Percentiles rank a stretch among this genome's conserved stretches.
Conservation (phyloP, 495 filamentous ascomycete species). For the Trichoderma virens region DNA sequence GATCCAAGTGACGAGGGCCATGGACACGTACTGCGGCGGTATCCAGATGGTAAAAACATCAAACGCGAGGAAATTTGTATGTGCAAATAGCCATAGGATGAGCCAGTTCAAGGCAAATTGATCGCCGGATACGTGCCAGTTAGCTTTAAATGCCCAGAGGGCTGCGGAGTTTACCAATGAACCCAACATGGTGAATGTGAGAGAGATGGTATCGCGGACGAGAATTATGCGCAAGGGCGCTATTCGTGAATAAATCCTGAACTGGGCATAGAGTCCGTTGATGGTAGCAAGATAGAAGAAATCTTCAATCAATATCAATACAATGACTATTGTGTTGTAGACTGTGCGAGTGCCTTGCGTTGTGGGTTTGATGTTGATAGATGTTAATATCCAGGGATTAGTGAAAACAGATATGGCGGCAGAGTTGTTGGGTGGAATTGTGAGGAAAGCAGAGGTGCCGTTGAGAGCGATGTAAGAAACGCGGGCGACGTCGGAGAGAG, state of each 20-base stretch:
- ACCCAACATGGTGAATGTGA: slow-evolving; percentile 16
- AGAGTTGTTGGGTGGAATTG: slow-evolving; percentile 15
- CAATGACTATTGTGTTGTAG: slow-evolving; percentile 46
- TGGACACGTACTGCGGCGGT: slow-evolving; percentile 33
- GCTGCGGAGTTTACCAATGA: slow-evolving; percentile 37
- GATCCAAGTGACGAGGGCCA: slow-evolving; percentile 42
- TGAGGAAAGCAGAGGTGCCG: slow-evolving; percentile 23
- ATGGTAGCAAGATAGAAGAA: slow-evolving; percentile 45
- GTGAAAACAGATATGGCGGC: slow-evolving; percentile 29
- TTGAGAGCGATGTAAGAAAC: slow-evolving; percentile 27
- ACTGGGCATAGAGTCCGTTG: slow-evolving; percentile 33
- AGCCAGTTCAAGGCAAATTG: slow-evolving; percentile 44
- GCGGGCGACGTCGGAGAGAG: slow-evolving; percentile 28
- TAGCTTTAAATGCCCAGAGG: slow-evolving; percentile 44
- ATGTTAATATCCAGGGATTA: slow-evolving; percentile 33
- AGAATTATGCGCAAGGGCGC: background rate
- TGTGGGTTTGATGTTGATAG: slow-evolving; percentile 38
- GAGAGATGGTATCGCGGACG: background rate
- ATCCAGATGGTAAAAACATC: slow-evolving; percentile 42
- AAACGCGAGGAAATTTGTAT: slow-evolving; percentile 42
- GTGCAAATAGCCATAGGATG: slow-evolving; percentile 43
- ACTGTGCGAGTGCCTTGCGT: slow-evolving; percentile 41
- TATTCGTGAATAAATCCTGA: slow-evolving; percentile 35
- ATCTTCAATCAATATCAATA: slow-evolving; percentile 42
- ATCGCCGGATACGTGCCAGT: slow-evolving; percentile 38